Base-by-base conservation (phyloP, 208 protist genomes). In the Trypanosoma cruzi region DNA sequence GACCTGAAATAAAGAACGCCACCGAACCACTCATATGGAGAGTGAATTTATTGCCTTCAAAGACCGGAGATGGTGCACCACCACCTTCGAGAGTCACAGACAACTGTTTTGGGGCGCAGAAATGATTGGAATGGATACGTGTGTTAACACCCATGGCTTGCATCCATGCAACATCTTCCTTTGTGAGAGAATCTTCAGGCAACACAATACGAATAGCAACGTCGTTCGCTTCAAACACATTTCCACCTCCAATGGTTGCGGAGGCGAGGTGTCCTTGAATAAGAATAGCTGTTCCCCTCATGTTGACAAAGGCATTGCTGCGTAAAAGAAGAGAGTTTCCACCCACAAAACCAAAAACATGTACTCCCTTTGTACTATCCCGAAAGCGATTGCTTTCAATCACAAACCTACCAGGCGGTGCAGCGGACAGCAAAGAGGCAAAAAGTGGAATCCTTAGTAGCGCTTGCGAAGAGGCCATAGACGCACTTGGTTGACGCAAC, bases 221-320 rank as follows among this genome's bases (percentile, higher is more conserved):
- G 29, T 68, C 72, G 65, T 89, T 90, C 22, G 58, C n/a, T 31
- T 88, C 81, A 57, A 96, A 96, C 26, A 80, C 24, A 73, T 96
- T 96, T 10, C 74, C 85, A 16, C 57, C 68, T 53, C 88, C 90
- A 13, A 96, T 60, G 0, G 80, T 93, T 18, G 75, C 75, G 36
- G 73, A 84, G 2, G 88, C 71, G 11, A 96, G 63, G 59, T 96
- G 90, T 20, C 90, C 90, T n/a, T 85, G 72, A 14, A 94, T 50
- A 28, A 72, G 29, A 36, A 96, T 56, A 22, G 86, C 81, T 42
- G 80, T 75, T 1, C 75, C 73, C 29, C 34, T 28, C 24, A 96
- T 78, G 37, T 86, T 79, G 24, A n/a, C 1, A 73, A 96, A 92
- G 0, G 14, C 36, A 75, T 96, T 96, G 22, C 74, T 59, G 46